phyloP scores from a whole-genome alignment of 768 basidiomycete genomes.

The Lactarius sanguifluus region DNA sequence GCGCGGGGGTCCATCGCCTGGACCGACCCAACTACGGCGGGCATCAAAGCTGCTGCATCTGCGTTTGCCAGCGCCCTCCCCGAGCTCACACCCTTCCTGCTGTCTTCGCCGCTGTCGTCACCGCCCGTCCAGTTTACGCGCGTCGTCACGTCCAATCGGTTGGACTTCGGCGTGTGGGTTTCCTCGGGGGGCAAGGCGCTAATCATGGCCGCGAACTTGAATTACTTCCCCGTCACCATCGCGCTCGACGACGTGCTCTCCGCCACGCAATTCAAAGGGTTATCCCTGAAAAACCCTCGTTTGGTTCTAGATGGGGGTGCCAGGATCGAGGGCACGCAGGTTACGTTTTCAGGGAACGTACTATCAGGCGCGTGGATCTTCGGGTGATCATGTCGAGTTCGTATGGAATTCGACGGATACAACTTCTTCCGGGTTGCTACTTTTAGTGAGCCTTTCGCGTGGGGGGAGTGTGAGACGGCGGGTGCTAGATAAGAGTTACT shows the following conservation, averaged over 20 bases:
- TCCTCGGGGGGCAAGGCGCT: slow-evolving; percentile 1
- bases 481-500: too few relatives aligned
- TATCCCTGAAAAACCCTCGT: not conserved
- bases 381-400: not conserved
- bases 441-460: too few relatives aligned
- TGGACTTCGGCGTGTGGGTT: slow-evolving; percentile 25
- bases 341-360: slow-evolving; percentile 6
- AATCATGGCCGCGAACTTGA: slow-evolving; percentile 22
- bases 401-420: too few relatives aligned
- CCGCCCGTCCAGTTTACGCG: slow-evolving; percentile 13
- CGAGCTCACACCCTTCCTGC: slow-evolving; percentile 16
- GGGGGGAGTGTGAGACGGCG: too few relatives aligned
- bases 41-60: slow-evolving; percentile 41
- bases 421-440: too few relatives aligned
- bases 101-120: slow-evolving; percentile 12
- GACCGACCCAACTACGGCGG: slow-evolving; percentile 44
- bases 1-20: slow-evolving; percentile 49
- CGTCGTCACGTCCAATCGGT: slow-evolving; percentile 12
- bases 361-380: slow-evolving; percentile 18
- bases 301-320: slow-evolving; percentile 16
- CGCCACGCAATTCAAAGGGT: not conserved
- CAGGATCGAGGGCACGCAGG: not conserved
- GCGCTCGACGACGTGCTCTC: slow-evolving; percentile 9
- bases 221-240: slow-evolving; percentile 5
- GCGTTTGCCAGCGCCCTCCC: slow-evolving; percentile 37